Conservation (phyloP, 129 eudicot species). For the Cynara cardunculus region DNA sequence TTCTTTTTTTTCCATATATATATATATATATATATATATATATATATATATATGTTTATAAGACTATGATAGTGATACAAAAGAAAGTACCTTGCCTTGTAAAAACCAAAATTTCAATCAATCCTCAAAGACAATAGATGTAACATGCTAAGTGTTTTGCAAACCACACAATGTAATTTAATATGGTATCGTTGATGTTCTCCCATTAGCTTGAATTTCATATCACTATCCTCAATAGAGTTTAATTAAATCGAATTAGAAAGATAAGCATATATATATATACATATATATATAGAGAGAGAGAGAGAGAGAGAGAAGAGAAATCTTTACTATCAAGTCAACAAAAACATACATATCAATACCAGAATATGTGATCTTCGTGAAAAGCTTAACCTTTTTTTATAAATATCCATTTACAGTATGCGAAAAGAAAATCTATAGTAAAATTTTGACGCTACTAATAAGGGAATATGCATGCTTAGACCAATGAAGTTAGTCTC, state of each 20-base stretch:
- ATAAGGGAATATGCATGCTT: neutral
- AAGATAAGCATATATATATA: neutral
- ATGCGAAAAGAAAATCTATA: neutral
- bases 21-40: neutral
- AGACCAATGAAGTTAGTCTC: neutral
- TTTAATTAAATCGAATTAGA: no score
- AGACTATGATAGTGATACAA: neutral
- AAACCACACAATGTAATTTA: neutral
- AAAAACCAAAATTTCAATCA: neutral
- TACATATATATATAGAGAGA: no score
- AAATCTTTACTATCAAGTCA: neutral
- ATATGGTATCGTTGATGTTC: no score
- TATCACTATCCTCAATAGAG: neutral
- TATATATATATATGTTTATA: neutral
- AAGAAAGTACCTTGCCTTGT: neutral
- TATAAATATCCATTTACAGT: neutral
- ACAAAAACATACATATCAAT: neutral
- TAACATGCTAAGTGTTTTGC: neutral
- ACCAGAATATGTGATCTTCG: neutral
- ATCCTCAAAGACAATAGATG: no score
- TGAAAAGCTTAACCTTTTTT: neutral
- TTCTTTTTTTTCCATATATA: neutral
- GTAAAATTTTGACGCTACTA: neutral
- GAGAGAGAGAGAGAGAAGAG: no score
- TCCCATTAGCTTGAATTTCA: neutral